Evolutionary conservation across 345 rosid genomes (phyloP), one percentile per base, ranked within the genome.

Genomic region (Salix udensis): DNA sequence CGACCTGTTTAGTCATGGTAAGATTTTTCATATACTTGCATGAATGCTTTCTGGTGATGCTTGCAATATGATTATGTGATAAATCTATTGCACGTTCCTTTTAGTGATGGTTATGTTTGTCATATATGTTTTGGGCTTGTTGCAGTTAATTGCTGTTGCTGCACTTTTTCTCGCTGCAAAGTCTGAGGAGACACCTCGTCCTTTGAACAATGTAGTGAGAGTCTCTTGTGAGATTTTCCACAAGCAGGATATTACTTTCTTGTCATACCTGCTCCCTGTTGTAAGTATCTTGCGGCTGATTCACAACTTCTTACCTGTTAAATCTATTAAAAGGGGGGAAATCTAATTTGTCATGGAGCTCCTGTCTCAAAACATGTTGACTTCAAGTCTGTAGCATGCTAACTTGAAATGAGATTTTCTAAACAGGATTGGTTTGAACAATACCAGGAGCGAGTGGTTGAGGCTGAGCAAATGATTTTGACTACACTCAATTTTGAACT

Each of bases 131-230:
- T 26, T 80, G 60, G 13, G 12, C 81, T 53, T 76, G 24, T 78
- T 82, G 83, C 89, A 91, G 97, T 65, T 90, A 80, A 86, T 91
- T 78, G 91, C 97, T 39, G 87, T 92, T 64, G 97, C 94, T 82
- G 88, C 92, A 61, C 88, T 91, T 65, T 91, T 91, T 83, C 90
- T 91, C 60, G 87, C 94, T 80, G 87, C 97, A 26, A 91, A 91
- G 82, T 88, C 89, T 0, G 97, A 91, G 89, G 97, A 91, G 90
- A 91, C 97, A 23, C 87, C 97, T 21, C 89, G 92, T 31, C 91
- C 94, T 72, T 71, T 91, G 80, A 91, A 87, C 77, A 82, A 87
- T 79, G 88, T 90, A 19, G 39, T 90, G 84, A 86, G 84, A 74
- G 84, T 76, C 37, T 87, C 91, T 37, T 88, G 87, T 78, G 92